A percentile compares a stretch with the other conserved stretches of the same genome.
phyloP scores from a whole-genome alignment of 2,329 filamentous ascomycete genomes.

The Hypoxylon sp. region DNA sequence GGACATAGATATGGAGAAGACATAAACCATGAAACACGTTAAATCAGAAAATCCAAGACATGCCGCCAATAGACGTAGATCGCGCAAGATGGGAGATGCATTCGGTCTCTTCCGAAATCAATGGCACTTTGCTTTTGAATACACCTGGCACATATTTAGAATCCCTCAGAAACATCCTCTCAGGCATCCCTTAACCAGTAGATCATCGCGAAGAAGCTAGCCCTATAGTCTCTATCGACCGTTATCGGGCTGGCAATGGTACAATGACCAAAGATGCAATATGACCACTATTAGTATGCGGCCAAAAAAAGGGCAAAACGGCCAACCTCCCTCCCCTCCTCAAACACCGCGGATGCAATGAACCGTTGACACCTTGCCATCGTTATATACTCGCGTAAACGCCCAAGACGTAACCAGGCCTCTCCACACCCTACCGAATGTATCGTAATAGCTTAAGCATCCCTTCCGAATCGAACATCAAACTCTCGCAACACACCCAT shows the following conservation, averaged over 20 bases:
- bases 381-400: conserved; percentile 27
- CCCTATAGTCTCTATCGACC: conserved; percentile 12
- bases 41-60: neutral
- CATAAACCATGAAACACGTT: neutral
- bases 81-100: conserved; percentile 20
- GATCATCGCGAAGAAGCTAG: conserved; percentile 20
- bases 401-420: conserved; percentile 3
- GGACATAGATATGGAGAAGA: neutral
- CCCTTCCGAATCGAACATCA: conserved; percentile 77
- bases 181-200: conserved; percentile 4
- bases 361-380: conserved; percentile 25
- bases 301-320: conserved; percentile 3
- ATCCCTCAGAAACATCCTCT: conserved; percentile 9
- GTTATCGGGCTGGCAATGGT: conserved; percentile 8
- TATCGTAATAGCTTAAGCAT: conserved; percentile 43
- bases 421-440: neutral
- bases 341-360: conserved; percentile 37
- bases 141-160: conserved; percentile 14
- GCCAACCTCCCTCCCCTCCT: conserved; percentile 6
- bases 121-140: conserved; percentile 19
- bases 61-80: conserved; percentile 1
- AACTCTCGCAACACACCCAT: conserved; percentile 89
- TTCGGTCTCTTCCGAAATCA: conserved; percentile 21
- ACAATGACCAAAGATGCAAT: conserved; percentile 21
- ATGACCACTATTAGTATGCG: conserved; percentile 14